Conservation (phyloP, 805 yeast species). For the Debaryomyces maramus region DNA sequence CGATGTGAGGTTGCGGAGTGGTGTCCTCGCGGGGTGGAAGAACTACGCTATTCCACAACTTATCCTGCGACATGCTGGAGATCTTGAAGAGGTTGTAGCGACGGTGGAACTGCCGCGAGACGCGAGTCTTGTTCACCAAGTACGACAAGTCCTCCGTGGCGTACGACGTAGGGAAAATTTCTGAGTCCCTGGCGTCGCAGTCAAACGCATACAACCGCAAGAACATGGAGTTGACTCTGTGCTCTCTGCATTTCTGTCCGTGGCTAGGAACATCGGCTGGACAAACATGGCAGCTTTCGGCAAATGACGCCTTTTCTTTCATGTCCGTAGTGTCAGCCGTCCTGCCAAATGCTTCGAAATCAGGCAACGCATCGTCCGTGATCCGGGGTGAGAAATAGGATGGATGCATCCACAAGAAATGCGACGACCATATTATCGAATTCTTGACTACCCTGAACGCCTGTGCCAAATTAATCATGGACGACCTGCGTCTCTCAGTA, state of each 20-base stretch:
- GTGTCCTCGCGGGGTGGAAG: conserved; percentile 52
- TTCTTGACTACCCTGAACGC: neutral
- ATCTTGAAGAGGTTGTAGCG: conserved; percentile 29
- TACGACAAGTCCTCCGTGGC: conserved; percentile 13
- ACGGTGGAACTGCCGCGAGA: conserved; percentile 25
- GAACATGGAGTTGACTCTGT: conserved; percentile 51
- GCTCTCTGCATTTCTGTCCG: conserved; percentile 34
- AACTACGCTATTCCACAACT: conserved; percentile 54
- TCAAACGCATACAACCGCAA: conserved; percentile 52
- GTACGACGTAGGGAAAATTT: conserved; percentile 23
- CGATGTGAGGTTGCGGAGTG: conserved; percentile 20
- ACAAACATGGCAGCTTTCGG: no score
- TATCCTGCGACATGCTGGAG: conserved; percentile 46
- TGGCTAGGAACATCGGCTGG: no score
- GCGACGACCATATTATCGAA: neutral
- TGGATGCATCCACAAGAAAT: neutral
- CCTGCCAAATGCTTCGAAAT: no score
- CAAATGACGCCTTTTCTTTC: no score
- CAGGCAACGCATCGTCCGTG: conserved; percentile 4
- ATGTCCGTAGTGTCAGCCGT: no score
- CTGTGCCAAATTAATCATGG: neutral
- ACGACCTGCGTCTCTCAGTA: neutral
- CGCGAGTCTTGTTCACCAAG: conserved; percentile 12
- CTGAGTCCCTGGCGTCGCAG: conserved; percentile 37
- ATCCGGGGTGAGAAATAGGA: conserved; percentile 1